Percentiles rank a stretch among this genome's conserved stretches.
Conservation (phyloP, 2,329 filamentous ascomycete genomes). For the Kalaharituber pfeilii region DNA sequence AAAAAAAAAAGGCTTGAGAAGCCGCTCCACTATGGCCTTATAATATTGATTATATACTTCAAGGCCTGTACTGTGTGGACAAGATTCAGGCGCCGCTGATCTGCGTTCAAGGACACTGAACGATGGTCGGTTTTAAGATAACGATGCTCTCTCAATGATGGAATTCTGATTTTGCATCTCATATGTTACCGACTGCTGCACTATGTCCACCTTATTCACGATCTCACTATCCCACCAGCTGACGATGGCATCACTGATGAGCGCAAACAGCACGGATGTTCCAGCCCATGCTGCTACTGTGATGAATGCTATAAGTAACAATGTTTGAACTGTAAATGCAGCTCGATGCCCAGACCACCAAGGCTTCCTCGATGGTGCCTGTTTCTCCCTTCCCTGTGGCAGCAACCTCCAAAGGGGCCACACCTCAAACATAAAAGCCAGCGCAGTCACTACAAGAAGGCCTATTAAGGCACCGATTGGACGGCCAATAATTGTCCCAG, state of each 20-base stretch:
- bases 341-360: conserved; percentile 24
- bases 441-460: conserved; percentile 10
- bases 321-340: conserved; percentile 33
- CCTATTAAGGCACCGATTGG: conserved; percentile 30
- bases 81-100: too few species aligned
- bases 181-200: not conserved
- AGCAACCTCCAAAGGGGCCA: conserved; percentile 3
- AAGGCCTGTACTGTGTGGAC: too few species aligned
- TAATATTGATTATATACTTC: too few species aligned
- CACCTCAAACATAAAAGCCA: conserved; percentile 3
- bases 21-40: too few species aligned
- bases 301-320: conserved; percentile 35
- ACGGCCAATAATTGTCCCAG: conserved; percentile 32
- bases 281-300: conserved; percentile 41
- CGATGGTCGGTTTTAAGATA: too few species aligned
- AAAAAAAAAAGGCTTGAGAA: too few species aligned
- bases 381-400: too few species aligned
- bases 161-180: not conserved
- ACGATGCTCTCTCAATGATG: too few species aligned
- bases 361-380: not conserved
- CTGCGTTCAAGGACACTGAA: too few species aligned
- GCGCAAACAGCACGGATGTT: conserved; percentile 46
- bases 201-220: not conserved
- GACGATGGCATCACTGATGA: conserved; percentile 41
- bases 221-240: conserved; percentile 39